A percentile compares a stretch with the other conserved stretches of the same genome.
Conservation (phyloP, 1,139 yeast species). For the Yamadazyma taylorii region DNA sequence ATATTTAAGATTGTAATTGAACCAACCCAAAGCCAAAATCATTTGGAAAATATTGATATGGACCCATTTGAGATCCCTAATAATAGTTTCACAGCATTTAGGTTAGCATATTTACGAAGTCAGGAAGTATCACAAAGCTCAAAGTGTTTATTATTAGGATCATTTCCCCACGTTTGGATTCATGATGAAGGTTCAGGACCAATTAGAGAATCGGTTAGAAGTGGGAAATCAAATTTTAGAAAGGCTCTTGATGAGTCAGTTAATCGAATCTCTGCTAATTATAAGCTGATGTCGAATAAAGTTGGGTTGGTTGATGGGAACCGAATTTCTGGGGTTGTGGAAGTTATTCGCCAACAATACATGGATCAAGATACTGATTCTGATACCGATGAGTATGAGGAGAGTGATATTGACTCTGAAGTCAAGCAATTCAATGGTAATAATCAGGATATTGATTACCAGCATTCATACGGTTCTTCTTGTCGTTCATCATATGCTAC, state of each 20-base stretch:
- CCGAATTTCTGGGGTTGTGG: neutral
- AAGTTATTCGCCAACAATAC: neutral
- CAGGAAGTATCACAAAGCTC: conserved; percentile 51
- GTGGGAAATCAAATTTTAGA: conserved; percentile 12
- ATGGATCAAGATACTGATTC: conserved; percentile 1
- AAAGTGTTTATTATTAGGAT: conserved; percentile 58
- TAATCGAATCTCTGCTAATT: neutral
- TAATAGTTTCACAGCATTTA: conserved; percentile 61
- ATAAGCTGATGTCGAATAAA: neutral
- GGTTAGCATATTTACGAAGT: conserved; percentile 56
- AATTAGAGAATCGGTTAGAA: conserved; percentile 8
- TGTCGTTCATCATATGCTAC: neutral
- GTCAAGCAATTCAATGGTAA: neutral
- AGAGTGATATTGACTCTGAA: too few species aligned
- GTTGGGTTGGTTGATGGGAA: neutral
- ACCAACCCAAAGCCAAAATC: too few species aligned
- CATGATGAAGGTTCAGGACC: conserved; percentile 21
- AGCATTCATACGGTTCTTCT: neutral
- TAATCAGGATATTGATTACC: too few species aligned
- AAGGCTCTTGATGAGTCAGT: conserved; percentile 9
- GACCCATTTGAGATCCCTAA: conserved; percentile 10
- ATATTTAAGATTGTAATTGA: too few species aligned
- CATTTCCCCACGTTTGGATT: conserved; percentile 65
- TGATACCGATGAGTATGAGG: neutral
- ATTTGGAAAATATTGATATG: neutral